phyloP scores from a whole-genome alignment of 2,329 filamentous ascomycete species.

The Microdochium bolleyi region DNA sequence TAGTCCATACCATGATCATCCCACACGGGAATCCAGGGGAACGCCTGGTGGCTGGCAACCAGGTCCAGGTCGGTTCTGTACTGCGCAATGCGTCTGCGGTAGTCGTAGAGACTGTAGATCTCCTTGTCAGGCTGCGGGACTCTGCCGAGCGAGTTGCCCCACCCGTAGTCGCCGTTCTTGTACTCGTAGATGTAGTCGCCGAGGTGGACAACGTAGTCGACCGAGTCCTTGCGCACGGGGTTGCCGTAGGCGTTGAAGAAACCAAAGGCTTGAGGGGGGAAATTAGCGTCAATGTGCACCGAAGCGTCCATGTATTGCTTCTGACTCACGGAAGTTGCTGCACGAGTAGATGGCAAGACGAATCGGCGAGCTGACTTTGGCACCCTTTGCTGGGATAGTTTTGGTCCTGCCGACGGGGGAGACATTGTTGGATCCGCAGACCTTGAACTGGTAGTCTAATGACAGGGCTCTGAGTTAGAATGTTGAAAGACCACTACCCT shows the following conservation, averaged over 20 bases:
- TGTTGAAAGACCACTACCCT: background rate
- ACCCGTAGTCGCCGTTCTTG: constrained; percentile 32
- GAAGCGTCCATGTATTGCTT: constrained; percentile 27
- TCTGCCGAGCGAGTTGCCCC: constrained; percentile 41
- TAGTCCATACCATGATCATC: constrained; percentile 27
- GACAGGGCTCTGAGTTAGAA: constrained; percentile 2
- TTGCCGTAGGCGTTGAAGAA: constrained; percentile 40
- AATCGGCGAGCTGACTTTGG: constrained; percentile 15
- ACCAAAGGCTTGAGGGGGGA: constrained; percentile 25
- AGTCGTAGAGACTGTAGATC: constrained; percentile 29
- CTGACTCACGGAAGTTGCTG: constrained; percentile 20
- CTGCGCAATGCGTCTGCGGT: constrained; percentile 29
- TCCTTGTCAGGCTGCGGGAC: constrained; percentile 41
- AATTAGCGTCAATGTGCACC: background rate
- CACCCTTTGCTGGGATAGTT: constrained; percentile 19
- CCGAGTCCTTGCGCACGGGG: constrained; percentile 30
- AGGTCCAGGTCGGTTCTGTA: constrained; percentile 27
- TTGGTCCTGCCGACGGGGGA: constrained; percentile 24
- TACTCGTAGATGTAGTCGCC: constrained; percentile 60
- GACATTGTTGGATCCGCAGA: constrained; percentile 20
- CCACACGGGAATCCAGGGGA: constrained; percentile 37
- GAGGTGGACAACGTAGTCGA: constrained; percentile 31
- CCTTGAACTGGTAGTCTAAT: constrained; percentile 21
- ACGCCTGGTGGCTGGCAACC: constrained; percentile 32
- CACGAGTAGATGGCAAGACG: constrained; percentile 24